A percentile compares a stretch with the other conserved stretches of the same genome.
These are phyloP conservation scores for Stemphylium beticola DNA, from an alignment of 2,329 filamentous ascomycete genomes.

Conservation along the genomic window DNA sequence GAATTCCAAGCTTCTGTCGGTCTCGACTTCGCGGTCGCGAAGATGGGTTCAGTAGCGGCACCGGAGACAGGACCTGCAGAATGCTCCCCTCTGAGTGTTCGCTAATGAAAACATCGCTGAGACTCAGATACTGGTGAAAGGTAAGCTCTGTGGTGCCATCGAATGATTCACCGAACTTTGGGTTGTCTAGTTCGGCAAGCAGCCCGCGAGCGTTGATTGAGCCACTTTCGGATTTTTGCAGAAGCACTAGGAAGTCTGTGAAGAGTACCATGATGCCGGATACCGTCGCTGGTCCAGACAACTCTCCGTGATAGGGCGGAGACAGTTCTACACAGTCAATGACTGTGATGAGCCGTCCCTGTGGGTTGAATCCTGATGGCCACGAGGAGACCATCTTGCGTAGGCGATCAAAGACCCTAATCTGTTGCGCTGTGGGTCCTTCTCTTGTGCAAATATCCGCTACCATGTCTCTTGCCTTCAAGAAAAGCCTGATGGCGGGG, in stretches of 20 bases:
- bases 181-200: constrained; percentile 83
- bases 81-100: constrained; percentile 66
- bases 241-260: constrained; percentile 77
- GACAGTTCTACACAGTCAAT: constrained; percentile 79
- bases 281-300: constrained; percentile 53
- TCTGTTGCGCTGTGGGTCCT: constrained; percentile 70
- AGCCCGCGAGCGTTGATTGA: constrained; percentile 76
- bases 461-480: constrained; percentile 90
- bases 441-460: constrained; percentile 97
- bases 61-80: constrained; percentile 70
- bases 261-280: constrained; percentile 82
- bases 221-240: constrained; percentile 71
- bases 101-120: constrained; percentile 75
- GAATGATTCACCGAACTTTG: constrained; percentile 54
- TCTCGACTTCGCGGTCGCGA: constrained; percentile 43
- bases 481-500: constrained; percentile 79
- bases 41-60: constrained; percentile 29
- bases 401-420: constrained; percentile 74
- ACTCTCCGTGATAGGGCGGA: constrained; percentile 69
- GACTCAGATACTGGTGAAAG: constrained; percentile 74
- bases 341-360: constrained; percentile 80
- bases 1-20: constrained; percentile 37
- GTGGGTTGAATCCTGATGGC: constrained; percentile 73
- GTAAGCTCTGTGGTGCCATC: constrained; percentile 64
- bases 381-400: constrained; percentile 78